Base-by-base conservation (phyloP, 2,329 filamentous ascomycete species). In the Domatiomyces globalis region DNA sequence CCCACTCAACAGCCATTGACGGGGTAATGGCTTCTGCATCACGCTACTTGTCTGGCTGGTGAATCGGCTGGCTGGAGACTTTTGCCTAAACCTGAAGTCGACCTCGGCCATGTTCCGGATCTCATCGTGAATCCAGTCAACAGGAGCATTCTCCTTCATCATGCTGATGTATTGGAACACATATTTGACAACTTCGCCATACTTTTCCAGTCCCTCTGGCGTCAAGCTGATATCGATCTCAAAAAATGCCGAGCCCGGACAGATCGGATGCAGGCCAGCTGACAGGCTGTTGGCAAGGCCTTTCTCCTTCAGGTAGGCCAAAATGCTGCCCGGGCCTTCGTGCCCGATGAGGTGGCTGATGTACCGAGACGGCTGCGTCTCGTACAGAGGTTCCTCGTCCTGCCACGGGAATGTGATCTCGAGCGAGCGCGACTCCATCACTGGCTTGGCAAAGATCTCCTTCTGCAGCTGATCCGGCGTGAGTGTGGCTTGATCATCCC, bases 91-190 rank as follows among this genome's bases (percentile, higher is more conserved):
- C 58, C 85, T 86, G 74, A 98, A 98, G 60, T 94, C 85, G 10
- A 96, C 87, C 59, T 96, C 89, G 45, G 85, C 83, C 70, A 96
- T 81, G 36, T 83, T 82, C 67, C 88, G 90, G 67, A 92, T 85
- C 68, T 98, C 92, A 29, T 94, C 80, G 53, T 92, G 89, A 52
- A 96, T 88, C 92, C 92, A 96, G 65, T 94, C 75, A 59, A 94
- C 84, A 0, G 90, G 89, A 4, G 84, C 78, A 2, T 77, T 76
- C 61, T 94, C 85, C 56, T 81, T 81, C 51, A 98, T 77, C 66
- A 98, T 78, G 9, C 87, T 81, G 56, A 96, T 81, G 62, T 98
- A 98, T 65, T 94, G 84, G 70, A 95, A 95, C 55, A 95, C 77
- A 27, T 83, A 79, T 66, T 89, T 89, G 56, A 84, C 76, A 17